phyloP scores from a whole-genome alignment of 73 alveolate species.

The Paramecium caudatum region DNA sequence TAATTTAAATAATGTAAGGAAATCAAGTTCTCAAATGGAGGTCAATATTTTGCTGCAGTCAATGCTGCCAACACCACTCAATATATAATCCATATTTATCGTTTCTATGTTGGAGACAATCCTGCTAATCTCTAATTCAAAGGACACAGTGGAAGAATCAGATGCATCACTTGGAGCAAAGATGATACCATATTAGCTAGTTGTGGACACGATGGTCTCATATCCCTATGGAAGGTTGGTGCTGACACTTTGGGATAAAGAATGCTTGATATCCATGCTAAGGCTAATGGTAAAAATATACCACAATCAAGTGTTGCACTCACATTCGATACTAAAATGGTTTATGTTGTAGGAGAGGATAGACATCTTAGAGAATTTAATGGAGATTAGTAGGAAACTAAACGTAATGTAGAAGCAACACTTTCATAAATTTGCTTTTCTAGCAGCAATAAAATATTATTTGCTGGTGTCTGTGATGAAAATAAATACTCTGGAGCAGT shows the following conservation, averaged over 20 bases:
- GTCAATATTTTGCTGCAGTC: conserved; percentile 96
- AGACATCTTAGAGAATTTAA: conserved; percentile 78
- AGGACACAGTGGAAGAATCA: conserved; percentile 87
- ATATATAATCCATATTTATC: conserved; percentile 88
- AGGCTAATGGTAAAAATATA: conserved; percentile 76
- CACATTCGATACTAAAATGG: conserved; percentile 65
- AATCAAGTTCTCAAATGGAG: conserved; percentile 97
- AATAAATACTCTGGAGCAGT: conserved; percentile 83
- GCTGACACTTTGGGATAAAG: conserved; percentile 77
- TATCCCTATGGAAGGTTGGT: conserved; percentile 85
- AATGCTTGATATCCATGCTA: conserved; percentile 81
- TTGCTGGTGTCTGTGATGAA: conserved; percentile 96
- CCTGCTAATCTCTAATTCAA: conserved; percentile 82
- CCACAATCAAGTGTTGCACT: conserved; percentile 78
- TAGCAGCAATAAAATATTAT: conserved; percentile 88
- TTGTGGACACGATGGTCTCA: conserved; percentile 95
- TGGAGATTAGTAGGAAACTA: conserved; percentile 53
- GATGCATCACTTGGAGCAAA: conserved; percentile 94
- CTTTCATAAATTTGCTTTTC: conserved; percentile 91
- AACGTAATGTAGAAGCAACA: conserved; percentile 84
- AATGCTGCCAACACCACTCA: conserved; percentile 78
- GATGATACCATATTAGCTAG: conserved; percentile 95
- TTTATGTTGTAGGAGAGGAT: conserved; percentile 90
- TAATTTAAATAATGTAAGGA: conserved; percentile 94
- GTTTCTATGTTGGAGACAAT: conserved; percentile 89